phyloP scores from a whole-genome alignment of 192 early-diverging fungal species.

The Fimicolochytrium jonesii region DNA sequence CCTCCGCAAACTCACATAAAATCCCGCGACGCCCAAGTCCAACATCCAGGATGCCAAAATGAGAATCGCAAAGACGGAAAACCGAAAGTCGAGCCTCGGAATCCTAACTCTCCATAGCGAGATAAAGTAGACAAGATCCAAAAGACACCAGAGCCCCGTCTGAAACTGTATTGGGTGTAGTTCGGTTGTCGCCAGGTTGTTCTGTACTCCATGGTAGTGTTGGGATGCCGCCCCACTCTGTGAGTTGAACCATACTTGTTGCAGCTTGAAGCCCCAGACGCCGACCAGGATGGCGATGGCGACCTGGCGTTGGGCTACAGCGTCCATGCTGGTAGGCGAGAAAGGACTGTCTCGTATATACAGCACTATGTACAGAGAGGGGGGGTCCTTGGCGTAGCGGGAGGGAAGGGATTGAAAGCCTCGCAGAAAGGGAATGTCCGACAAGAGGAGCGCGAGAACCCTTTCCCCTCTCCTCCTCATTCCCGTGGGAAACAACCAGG shows the following conservation, averaged over 20 bases:
- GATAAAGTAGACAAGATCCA: slow-evolving; percentile 5
- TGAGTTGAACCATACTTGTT: no score
- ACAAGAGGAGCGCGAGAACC: no score
- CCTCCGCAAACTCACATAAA: neutral
- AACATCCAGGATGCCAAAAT: slow-evolving; percentile 1
- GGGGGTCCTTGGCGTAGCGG: no score
- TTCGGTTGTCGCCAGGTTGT: no score
- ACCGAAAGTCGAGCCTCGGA: slow-evolving; percentile 1
- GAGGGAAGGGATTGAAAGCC: no score
- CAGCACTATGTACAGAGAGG: no score
- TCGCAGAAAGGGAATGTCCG: no score
- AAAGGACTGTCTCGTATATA: no score
- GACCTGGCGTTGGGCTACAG: slow-evolving; percentile 28
- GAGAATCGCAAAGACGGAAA: neutral
- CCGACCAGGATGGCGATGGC: slow-evolving; percentile 7
- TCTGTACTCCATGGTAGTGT: neutral
- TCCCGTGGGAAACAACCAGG: no score
- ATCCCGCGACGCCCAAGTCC: slow-evolving; percentile 4
- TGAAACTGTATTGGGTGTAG: neutral
- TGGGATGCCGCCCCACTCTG: no score
- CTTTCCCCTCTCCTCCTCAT: no score
- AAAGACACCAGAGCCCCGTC: neutral
- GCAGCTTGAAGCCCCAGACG: slow-evolving; percentile 21
- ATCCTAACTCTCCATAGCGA: neutral
- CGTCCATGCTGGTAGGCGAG: no score